Percentiles rank a stretch among this genome's conserved stretches.
These are phyloP conservation scores for Sporisorium sorghi DNA, from an alignment of 1,284 basidiomycete genomes.

Conservation along the genomic window DNA sequence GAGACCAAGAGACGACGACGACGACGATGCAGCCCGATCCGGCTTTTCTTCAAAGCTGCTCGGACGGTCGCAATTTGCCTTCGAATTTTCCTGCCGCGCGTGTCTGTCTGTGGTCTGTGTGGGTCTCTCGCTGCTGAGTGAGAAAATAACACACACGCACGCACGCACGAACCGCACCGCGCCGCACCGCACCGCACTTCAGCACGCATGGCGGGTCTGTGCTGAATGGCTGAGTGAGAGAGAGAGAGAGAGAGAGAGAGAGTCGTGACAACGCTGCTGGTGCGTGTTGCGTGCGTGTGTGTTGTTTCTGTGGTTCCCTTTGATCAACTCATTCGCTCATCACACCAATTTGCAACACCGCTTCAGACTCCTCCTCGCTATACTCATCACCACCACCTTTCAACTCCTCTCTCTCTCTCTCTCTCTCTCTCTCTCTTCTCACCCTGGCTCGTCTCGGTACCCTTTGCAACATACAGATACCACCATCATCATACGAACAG, in stretches of 20 bases:
- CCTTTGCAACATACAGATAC: background rate
- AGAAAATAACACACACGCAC: background rate
- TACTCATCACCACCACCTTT: slow-evolving; percentile 1
- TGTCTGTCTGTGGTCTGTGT: background rate
- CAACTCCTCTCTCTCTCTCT: background rate
- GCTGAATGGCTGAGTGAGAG: background rate
- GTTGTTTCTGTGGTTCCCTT: background rate
- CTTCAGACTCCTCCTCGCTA: slow-evolving; percentile 6
- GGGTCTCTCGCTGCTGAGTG: background rate
- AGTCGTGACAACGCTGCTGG: no score
- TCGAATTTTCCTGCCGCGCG: slow-evolving; percentile 3
- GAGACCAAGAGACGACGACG: no score
- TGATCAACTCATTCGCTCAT: background rate
- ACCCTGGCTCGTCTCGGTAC: background rate
- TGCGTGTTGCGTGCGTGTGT: background rate
- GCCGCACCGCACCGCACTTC: background rate
- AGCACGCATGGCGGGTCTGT: background rate
- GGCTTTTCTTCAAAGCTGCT: background rate
- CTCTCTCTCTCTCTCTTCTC: background rate
- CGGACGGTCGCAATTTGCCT: background rate
- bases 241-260: background rate
- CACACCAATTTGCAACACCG: slow-evolving; percentile 12
- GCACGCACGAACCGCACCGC: background rate
- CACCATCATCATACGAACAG: background rate
- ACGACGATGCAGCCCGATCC: background rate